Evolutionary conservation across 208 protist genomes (phyloP), one percentile per base, ranked within the genome.

Genomic region (Crithidia fasciculata): DNA sequence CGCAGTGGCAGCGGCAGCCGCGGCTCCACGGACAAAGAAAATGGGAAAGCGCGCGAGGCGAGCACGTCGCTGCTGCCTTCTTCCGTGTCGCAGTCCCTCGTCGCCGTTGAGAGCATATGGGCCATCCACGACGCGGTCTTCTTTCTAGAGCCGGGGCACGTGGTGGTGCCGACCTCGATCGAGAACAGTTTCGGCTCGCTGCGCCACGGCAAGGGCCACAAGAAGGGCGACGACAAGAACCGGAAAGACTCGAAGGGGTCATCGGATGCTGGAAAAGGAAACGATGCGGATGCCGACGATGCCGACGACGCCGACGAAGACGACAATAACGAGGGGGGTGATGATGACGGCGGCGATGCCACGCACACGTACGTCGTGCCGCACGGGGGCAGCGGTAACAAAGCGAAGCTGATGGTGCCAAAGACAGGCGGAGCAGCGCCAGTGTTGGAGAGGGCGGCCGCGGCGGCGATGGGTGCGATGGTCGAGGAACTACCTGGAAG

Each of bases 71-170:
- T 43, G 12, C 65, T 53, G 2, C 52, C 54, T 4, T 50, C 56
- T 8, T 60, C 49, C n/a, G 58, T 54, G 0, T 78, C 65, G 19
- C 49, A 28, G 8, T 64, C 57, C 8, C 43, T 65, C 4, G 61
- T 81, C 47, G 53, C 68, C 8, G 71, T 83, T 10, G 84, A 83
- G 69, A 83, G 72, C 52, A 39, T 88, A 12, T 88, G 80, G 77
- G 68, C 80, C 8, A 82, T 88, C 28, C 84, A 88, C 63, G 80
- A 88, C 69, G 66, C 73, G 4, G 3, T 81, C 47, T 88, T 88
- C 66, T 88, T 88, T 43, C 74, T 84, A 6, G 76, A 80, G 37
- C 59, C 50, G 15, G 80, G 74, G 44, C 72, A 82, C 44, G 61
- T 75, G 52, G 80, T 88, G 50, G 68, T 73, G 36, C 62, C 63